Percentiles rank a stretch among this genome's conserved stretches.
Conservation (phyloP, 2,329 filamentous ascomycete genomes). For the Exophiala spinifera region DNA sequence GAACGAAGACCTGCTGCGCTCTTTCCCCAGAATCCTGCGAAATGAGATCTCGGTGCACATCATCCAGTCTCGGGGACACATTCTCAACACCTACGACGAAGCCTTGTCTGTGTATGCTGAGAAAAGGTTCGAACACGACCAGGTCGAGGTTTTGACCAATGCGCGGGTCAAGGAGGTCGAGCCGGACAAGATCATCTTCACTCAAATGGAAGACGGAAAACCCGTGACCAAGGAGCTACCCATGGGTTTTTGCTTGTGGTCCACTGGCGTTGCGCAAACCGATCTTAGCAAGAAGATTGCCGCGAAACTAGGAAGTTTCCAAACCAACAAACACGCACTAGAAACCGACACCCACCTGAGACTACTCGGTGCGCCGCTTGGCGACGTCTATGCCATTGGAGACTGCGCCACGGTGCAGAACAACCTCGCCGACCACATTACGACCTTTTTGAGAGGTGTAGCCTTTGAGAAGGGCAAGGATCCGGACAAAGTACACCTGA, state of each 20-base stretch:
- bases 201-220: conserved; percentile 74
- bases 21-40: conserved; percentile 84
- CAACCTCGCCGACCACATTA: conserved; percentile 87
- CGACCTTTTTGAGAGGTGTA: conserved; percentile 81
- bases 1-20: conserved; percentile 82
- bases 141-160: conserved; percentile 88
- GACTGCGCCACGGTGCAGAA: conserved; percentile 97
- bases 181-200: conserved; percentile 81
- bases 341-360: conserved; percentile 94
- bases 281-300: conserved; percentile 74
- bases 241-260: conserved; percentile 96
- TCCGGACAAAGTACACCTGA: conserved; percentile 80
- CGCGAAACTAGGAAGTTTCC: conserved; percentile 68
- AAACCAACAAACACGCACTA: conserved; percentile 86
- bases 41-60: conserved; percentile 98
- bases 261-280: conserved; percentile 86
- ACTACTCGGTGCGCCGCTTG: conserved; percentile 80
- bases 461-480: conserved; percentile 91
- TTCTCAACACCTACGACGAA: conserved; percentile 97
- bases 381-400: conserved; percentile 93
- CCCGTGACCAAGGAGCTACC: conserved; percentile 87
- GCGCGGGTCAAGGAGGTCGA: conserved; percentile 87
- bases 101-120: conserved; percentile 89
- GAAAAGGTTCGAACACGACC: conserved; percentile 82
- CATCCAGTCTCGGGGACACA: conserved; percentile 91